Evolutionary conservation across 345 rosid genomes (phyloP), one percentile per base, ranked within the genome.

Genomic region (Adansonia digitata): DNA sequence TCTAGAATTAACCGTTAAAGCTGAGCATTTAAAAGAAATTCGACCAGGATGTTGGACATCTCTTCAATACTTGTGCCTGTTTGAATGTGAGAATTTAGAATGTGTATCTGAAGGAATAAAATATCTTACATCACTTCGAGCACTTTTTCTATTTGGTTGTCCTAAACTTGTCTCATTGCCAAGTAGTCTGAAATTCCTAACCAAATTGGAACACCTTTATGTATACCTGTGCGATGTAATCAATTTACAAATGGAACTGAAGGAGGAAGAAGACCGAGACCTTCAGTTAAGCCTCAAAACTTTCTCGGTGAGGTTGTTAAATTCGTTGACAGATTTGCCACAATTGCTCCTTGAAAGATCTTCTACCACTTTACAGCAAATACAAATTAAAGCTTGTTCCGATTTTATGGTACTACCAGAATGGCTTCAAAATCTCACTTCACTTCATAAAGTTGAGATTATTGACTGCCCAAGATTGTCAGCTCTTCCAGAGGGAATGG

Each of bases 111-210:
- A 66, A 5, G 12, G 40, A 2, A 26, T 40, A 11, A 17, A 40
- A 1, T 5, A 40, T 5, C 49, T 64, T 29, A 22, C 31, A 2
- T 29, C n/a, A 59, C 64, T 29, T 59, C 2, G 60, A 55, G 22
- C 0, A 9, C 2, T 55, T 4, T 0, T 0, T 20, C 0, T 55
- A 0, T 2, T 4, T 0, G 1, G 4, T 0, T 55, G 60, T 22
- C 2, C 4, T 5, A 5, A 1, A 8, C 1, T 9, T 2, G 5
- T n/a, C n/a, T n/a, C n/a, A n/a, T n/a, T n/a, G n/a, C n/a, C n/a
- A n/a, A n/a, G n/a, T n/a, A n/a, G n/a, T 0, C 29, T 55, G 60
- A 55, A n/a, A 55, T 22, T 24, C 2, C 61, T 24, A 11, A 56
- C 61, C 61, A 56, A 10, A 56, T 15, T 49, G 3, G 62, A 20